phyloP scores from a whole-genome alignment of 352 stramenopile species.

The Pythium apleroticum region DNA sequence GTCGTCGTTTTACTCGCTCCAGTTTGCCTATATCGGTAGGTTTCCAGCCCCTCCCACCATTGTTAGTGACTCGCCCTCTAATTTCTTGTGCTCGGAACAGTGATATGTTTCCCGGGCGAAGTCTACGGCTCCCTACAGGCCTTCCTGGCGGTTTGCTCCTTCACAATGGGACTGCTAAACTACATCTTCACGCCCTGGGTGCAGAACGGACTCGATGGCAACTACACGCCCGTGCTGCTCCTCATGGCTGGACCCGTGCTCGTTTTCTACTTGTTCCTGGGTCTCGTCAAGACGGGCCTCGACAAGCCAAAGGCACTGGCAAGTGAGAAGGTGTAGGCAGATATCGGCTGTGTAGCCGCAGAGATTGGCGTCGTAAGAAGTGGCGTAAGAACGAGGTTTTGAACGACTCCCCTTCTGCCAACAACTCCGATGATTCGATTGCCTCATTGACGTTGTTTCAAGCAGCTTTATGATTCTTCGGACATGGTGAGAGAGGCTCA shows the following conservation, averaged over 20 bases:
- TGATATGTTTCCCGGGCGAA: slow-evolving; percentile 78
- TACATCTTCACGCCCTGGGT: slow-evolving; percentile 76
- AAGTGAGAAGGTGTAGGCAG: too few species aligned
- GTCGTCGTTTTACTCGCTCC: slow-evolving; percentile 39
- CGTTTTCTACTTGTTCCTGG: slow-evolving; percentile 56
- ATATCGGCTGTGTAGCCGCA: too few species aligned
- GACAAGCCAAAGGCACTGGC: slow-evolving; percentile 1
- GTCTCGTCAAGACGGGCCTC: slow-evolving; percentile 32
- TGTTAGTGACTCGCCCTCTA: too few species aligned
- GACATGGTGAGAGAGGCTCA: too few species aligned
- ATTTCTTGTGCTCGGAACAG: too few species aligned
- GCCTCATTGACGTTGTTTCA: too few species aligned
- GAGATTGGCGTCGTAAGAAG: too few species aligned
- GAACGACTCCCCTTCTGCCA: too few species aligned
- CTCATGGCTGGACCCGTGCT: slow-evolving; percentile 51
- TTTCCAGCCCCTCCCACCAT: background rate
- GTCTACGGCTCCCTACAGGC: slow-evolving; percentile 76
- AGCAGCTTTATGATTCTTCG: too few species aligned
- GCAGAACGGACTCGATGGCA: slow-evolving; percentile 57
- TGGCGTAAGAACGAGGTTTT: too few species aligned
- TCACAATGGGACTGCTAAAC: slow-evolving; percentile 61
- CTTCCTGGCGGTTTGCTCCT: slow-evolving; percentile 64
- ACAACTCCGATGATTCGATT: too few species aligned
- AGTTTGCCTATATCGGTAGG: slow-evolving; percentile 41
- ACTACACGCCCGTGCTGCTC: slow-evolving; percentile 60